Conservation (phyloP, 228 moss, liverwort and hornwort species). For the Sphagnum magellanicum region DNA sequence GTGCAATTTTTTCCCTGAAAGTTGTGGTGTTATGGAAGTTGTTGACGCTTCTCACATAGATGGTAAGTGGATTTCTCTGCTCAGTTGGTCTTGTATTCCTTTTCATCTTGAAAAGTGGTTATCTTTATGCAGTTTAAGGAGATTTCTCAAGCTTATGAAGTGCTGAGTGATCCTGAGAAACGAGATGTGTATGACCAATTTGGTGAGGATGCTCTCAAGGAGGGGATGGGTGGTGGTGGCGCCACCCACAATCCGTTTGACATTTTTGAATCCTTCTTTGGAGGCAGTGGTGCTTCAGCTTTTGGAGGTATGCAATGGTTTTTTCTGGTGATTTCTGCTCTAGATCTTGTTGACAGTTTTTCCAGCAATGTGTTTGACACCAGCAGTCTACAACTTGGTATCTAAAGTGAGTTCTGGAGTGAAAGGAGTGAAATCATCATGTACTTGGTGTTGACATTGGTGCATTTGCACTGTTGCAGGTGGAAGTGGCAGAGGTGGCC, state of each 20-base stretch:
- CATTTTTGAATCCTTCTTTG: slow-evolving; percentile 93
- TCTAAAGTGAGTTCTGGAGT: no score
- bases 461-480: slow-evolving; percentile 17
- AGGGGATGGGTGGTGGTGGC: slow-evolving; percentile 96
- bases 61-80: no score
- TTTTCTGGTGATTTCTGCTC: not conserved
- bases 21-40: no score
- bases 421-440: no score
- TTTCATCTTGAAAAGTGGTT: no score
- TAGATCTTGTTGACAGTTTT: no score
- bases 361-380: not conserved
- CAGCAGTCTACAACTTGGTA: no score
- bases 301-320: slow-evolving; percentile 55
- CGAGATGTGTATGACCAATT: slow-evolving; percentile 82
- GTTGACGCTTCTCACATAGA: no score
- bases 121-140: slow-evolving; percentile 72
- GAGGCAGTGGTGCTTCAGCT: slow-evolving; percentile 49
- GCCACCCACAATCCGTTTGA: slow-evolving; percentile 88
- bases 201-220: slow-evolving; percentile 91
- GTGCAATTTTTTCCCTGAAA: no score
- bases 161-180: slow-evolving; percentile 82
- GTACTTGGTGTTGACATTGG: no score
- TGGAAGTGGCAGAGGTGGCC: slow-evolving; percentile 60
- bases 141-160: slow-evolving; percentile 86
- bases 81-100: no score